Evolutionary conservation across 495 filamentous ascomycete genomes (phyloP), one percentile per base, ranked within the genome.

Genomic region (Trichocladium uniseriatum): DNA sequence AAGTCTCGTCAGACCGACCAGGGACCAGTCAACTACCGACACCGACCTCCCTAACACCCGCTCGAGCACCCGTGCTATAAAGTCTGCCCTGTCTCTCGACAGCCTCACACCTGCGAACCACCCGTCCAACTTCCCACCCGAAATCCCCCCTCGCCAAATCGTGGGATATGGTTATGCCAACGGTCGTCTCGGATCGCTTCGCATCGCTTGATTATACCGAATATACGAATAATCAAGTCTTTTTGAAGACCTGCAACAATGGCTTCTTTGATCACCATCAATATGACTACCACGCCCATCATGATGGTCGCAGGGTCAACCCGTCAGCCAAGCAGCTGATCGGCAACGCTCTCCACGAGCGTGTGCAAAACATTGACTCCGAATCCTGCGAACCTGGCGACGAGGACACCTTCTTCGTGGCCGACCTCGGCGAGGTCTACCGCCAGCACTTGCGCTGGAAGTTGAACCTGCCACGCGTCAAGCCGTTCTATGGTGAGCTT

Each of bases 401-500:
- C 49, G 92, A 97, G 69, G 92, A 96, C 75, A 81, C 92, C 27
- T 99, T 97, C 68, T 97, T 95, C 67, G 94, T 99, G 52, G 90
- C 86, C 54, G 92, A 99, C 71, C 82, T 99, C 69, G 92, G 94
- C 63, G 91, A 97, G 72, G 86, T 97, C 54, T 97, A 97, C 72
- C 87, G 92, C 64, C 92, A 99, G 79, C 92, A 97, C 62, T 75
- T 96, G 69, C 83, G 90, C 65, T 99, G 92, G 94, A 97, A 95
- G 78, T 74, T 83, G 74, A 94, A 95, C 63, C 70, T 99, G 65
- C 78, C 82, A 48, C 80, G 90, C 55, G 87, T 99, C 66, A 92
- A 89, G 72, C 92, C 92, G 34, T 95, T 97, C 59, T 99, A 95
- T 69, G 89, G 89, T 95, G 74, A 58, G 82, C 5, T n/a, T 15